phyloP scores from a whole-genome alignment of 345 rosid genomes.

The thale cress (Arabidopsis thaliana) region TAIR10.1 NC_003075.7:2494501-2495000 shows the following conservation, averaged over 20 bases:
- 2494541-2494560: conserved; percentile 3
- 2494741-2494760: background rate
- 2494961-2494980: conserved; percentile 77
- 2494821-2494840: conserved; percentile 91
- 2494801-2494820: conserved; percentile 78
- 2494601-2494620: too few species aligned
- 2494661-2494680: background rate
- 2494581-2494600: conserved; percentile 2
- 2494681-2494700: conserved; percentile 12
- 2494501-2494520: conserved; percentile 26
- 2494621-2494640: background rate
- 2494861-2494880: conserved; percentile 4
- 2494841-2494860: conserved; percentile 47
- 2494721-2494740: background rate
- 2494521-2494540: conserved; percentile 13
- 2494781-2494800: conserved; percentile 70
- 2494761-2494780: conserved; percentile 21
- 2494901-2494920: conserved; percentile 27
- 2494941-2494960: conserved; percentile 95
- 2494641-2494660: background rate
- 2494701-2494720: conserved; percentile 3
- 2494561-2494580: conserved; percentile 19
- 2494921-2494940: conserved; percentile 77
- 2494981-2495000: conserved; percentile 77
- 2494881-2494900: conserved; percentile 6